Evolutionary conservation across 2,329 filamentous ascomycete genomes (phyloP), one percentile per base, ranked within the genome.

Genomic region (Penicillium sp.): DNA sequence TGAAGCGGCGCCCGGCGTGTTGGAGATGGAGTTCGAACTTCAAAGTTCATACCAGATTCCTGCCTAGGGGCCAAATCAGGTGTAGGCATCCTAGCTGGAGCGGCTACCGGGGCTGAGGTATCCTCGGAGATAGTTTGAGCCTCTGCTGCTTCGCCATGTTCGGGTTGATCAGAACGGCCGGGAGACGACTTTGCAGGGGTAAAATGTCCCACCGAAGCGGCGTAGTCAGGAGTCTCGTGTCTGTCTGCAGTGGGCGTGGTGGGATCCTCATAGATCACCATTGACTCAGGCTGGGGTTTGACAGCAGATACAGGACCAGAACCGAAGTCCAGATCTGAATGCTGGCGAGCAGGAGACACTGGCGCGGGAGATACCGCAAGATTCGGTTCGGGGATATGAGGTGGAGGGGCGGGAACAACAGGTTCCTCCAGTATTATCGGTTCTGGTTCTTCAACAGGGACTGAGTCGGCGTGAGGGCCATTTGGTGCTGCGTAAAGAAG

Each of bases 261-360:
- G 29, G 64, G 65, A 40, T 70, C 67, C 49, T 70, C 67, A 45
- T 68, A 69, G 33, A 70, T 70, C 15, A 66, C 50, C 58, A 70
- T 62, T 33, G 66, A 46, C 8, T 66, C 63, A 1, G 60, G 53
- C 25, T 67, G 62, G 8, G 42, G 3, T 42, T 63, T 66, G 21
- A 53, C 6, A 21, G 41, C 40, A 25, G 48, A 43, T 40, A 63
- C 59, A 17, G 65, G 41, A 3, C 52, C 57, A 21, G 49, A 42
- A 15, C 50, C 41, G 40, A 50, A n/a, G 27, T 50, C 33, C 10
- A 56, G 25, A 48, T 59, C 27, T 41, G 61, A 15, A 56, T 19
- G 56, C 6, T 33, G 23, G 13, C 13, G 47, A 27, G 29, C 33
- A 17, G 40, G 54, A 51, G 47, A 50, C 25, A 37, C 54, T 0